Percentiles rank a stretch among this genome's conserved stretches.
Evolutionary conservation across 2,329 filamentous ascomycete species (phyloP).

Genomic region (Monosporascus sp.): DNA sequence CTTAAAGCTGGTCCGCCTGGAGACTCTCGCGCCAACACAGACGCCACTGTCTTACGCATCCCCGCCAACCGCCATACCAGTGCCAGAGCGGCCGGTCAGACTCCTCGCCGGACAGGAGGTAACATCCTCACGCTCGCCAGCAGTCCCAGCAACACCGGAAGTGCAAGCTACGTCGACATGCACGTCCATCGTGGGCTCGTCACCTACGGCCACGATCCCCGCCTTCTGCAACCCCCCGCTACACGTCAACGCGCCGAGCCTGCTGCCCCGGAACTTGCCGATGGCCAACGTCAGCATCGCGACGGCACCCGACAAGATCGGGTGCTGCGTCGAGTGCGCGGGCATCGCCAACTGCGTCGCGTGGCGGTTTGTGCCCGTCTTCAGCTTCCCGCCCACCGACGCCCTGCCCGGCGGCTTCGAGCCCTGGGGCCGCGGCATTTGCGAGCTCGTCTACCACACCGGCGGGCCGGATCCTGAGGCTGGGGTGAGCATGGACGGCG

Average conservation of each 20-base stretch:
- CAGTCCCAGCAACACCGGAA: background rate
- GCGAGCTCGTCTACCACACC: conserved; percentile 22
- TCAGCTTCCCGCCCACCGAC: conserved; percentile 12
- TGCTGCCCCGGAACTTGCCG: conserved; percentile 8
- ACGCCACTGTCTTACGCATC: conserved; percentile 20
- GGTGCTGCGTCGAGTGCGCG: conserved; percentile 25
- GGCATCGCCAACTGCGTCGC: conserved; percentile 26
- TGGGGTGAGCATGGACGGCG: conserved; percentile 1
- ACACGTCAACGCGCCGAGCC: conserved; percentile 18
- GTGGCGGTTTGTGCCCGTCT: conserved; percentile 23
- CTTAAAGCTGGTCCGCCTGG: conserved; percentile 18
- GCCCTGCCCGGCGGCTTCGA: conserved; percentile 24
- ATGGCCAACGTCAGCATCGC: conserved; percentile 19
- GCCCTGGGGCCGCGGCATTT: conserved; percentile 24
- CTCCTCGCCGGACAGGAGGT: background rate
- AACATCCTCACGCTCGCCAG: background rate
- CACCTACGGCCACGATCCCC: conserved; percentile 21
- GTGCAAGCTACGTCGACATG: conserved; percentile 8
- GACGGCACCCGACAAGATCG: conserved; percentile 22
- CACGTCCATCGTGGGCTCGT: conserved; percentile 18
- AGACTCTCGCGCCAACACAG: conserved; percentile 13
- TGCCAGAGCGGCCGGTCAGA: conserved; percentile 15
- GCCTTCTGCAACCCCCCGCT: conserved; percentile 25
- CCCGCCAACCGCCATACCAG: conserved; percentile 19
- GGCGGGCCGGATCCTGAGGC: conserved; percentile 7